Evolutionary conservation across 1,284 basidiomycete species (phyloP).

Genomic region (Meira miltonrushii): DNA sequence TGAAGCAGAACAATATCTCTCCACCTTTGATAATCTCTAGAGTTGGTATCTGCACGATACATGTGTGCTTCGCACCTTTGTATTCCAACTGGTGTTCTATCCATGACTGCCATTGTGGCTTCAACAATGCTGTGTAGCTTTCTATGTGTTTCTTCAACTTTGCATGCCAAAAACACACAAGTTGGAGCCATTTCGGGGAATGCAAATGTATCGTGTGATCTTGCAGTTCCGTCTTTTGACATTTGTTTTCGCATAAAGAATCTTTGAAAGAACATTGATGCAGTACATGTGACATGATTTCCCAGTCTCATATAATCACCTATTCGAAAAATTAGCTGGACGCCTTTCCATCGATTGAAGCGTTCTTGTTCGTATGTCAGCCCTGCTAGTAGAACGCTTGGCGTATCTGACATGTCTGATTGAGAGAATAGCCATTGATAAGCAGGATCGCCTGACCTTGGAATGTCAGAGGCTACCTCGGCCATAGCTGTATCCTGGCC

Average conservation of each 20-base stretch:
- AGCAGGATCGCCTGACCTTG: not conserved
- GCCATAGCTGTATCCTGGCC: too few relatives aligned
- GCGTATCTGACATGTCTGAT: constrained; percentile 26
- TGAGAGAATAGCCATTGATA: constrained; percentile 35
- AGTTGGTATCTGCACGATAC: not conserved
- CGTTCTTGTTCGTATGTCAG: constrained; percentile 31
- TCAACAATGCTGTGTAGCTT: constrained; percentile 78
- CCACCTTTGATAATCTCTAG: constrained; percentile 57
- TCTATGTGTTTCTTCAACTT: constrained; percentile 79
- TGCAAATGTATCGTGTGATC: constrained; percentile 10
- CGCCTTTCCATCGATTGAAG: constrained; percentile 35
- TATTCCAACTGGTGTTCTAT: constrained; percentile 56
- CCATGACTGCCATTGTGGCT: constrained; percentile 66
- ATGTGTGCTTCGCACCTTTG: constrained; percentile 18
- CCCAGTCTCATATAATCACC: constrained; percentile 41
- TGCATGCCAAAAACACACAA: constrained; percentile 84
- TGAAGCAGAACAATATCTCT: constrained; percentile 66
- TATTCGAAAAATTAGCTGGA: constrained; percentile 40
- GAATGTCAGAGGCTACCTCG: too few relatives aligned
- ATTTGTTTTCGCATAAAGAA: constrained; percentile 91
- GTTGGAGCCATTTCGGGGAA: constrained; percentile 78
- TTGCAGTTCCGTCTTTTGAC: constrained; percentile 52
- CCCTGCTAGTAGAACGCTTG: constrained; percentile 24
- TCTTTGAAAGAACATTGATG: constrained; percentile 83
- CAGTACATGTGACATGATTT: constrained; percentile 53